Evolutionary conservation across 495 filamentous ascomycete genomes (phyloP).

Genomic region (Alectoria sarmentosa): DNA sequence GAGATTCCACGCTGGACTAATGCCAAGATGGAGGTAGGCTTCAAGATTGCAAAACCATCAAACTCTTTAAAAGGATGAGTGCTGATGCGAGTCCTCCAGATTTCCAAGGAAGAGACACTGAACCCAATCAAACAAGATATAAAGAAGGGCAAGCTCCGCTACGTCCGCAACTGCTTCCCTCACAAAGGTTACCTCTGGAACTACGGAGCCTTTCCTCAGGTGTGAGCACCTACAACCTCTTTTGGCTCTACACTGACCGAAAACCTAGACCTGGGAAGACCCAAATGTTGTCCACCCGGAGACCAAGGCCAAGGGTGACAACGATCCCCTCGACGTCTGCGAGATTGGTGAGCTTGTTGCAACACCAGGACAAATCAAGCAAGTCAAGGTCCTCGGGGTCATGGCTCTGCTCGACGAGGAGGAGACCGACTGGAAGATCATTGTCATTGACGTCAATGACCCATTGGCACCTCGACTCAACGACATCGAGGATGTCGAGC

Average conservation of each 20-base stretch:
- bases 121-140: slow-evolving; percentile 84
- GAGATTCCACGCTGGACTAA: slow-evolving; percentile 99
- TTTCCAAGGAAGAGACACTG: slow-evolving; percentile 92
- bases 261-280: slow-evolving; percentile 93
- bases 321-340: slow-evolving; percentile 98
- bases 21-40: slow-evolving; percentile 87
- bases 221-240: slow-evolving; percentile 34
- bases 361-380: slow-evolving; percentile 93
- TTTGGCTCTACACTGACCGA: background rate
- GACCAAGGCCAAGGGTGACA: slow-evolving; percentile 99
- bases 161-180: slow-evolving; percentile 99
- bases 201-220: slow-evolving; percentile 98
- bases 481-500: slow-evolving; percentile 98
- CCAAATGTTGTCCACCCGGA: slow-evolving; percentile 91
- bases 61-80: background rate
- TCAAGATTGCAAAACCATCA: background rate
- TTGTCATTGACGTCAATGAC: slow-evolving; percentile 98
- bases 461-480: slow-evolving; percentile 93
- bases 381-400: slow-evolving; percentile 98
- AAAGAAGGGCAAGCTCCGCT: slow-evolving; percentile 59
- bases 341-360: slow-evolving; percentile 98
- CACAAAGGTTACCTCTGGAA: slow-evolving; percentile 99
- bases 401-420: slow-evolving; percentile 99
- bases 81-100: slow-evolving; percentile 41
- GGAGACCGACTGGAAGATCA: slow-evolving; percentile 99